Conservation (phyloP, 331 rosid species). For the Acacia pycnantha region DNA sequence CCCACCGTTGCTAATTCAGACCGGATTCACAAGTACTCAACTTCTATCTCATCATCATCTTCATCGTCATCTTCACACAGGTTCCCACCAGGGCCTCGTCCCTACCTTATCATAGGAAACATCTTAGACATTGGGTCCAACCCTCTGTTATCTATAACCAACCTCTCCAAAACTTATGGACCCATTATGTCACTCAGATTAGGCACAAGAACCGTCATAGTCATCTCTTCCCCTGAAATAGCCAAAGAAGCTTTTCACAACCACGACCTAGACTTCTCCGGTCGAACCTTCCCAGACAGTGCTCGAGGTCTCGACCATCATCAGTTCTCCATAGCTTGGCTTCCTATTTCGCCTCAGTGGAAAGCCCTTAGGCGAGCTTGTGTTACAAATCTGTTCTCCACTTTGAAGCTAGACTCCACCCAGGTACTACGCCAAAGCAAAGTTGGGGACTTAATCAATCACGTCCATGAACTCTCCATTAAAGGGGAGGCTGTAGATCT, state of each 20-base stretch:
- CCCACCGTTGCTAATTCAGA: background rate
- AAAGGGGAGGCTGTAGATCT: background rate
- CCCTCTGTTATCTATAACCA: background rate
- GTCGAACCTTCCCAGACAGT: background rate
- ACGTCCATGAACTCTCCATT: background rate
- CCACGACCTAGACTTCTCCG: background rate
- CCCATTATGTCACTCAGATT: background rate
- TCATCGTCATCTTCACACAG: background rate
- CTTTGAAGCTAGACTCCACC: constrained; percentile 19
- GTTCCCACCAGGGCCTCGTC: background rate
- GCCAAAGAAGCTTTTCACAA: background rate
- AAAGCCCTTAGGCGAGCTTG: constrained; percentile 14
- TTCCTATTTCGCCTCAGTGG: constrained; percentile 27
- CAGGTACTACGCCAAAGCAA: background rate
- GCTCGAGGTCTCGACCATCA: background rate
- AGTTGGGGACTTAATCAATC: background rate
- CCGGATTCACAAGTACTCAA: background rate
- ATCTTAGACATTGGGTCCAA: background rate
- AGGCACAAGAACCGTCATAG: background rate
- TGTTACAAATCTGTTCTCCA: constrained; percentile 26
- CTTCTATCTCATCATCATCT: background rate
- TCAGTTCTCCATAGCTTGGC: background rate
- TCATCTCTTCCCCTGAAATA: background rate
- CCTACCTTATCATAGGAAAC: background rate
- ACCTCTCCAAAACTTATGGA: background rate